Evolutionary conservation across 768 basidiomycete genomes (phyloP).

Genomic region (Daedaleopsis sinensis): DNA sequence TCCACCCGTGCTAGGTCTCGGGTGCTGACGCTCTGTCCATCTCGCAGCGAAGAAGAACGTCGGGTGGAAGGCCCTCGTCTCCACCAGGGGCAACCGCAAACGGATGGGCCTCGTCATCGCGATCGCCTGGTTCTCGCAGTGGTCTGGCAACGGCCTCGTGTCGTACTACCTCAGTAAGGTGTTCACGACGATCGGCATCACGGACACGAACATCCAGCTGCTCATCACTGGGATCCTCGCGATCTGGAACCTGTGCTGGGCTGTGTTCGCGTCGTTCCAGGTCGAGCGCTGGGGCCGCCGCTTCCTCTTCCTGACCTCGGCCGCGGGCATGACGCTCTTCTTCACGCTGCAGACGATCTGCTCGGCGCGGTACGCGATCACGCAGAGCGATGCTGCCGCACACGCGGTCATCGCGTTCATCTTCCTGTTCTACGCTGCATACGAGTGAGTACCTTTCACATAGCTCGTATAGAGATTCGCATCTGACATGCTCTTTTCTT

Average conservation of each 20-base stretch:
- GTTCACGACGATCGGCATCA: constrained; percentile 69
- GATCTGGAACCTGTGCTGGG: constrained; percentile 78
- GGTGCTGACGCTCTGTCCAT: neutral
- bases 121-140: constrained; percentile 83
- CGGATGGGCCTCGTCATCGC: constrained; percentile 79
- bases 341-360: constrained; percentile 72
- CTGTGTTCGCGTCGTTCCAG: constrained; percentile 55
- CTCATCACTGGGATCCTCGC: constrained; percentile 85
- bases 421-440: constrained; percentile 79
- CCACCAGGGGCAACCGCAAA: constrained; percentile 70
- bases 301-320: constrained; percentile 67
- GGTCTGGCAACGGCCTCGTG: constrained; percentile 85
- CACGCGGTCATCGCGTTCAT: constrained; percentile 83
- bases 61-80: constrained; percentile 71
- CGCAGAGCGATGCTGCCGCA: constrained; percentile 46
- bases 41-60: constrained; percentile 52
- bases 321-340: constrained; percentile 61
- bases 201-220: constrained; percentile 61
- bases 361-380: constrained; percentile 56
- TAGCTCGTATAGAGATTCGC: neutral
- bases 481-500: neutral
- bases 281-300: constrained; percentile 73
- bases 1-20: neutral
- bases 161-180: constrained; percentile 82
- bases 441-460: constrained; percentile 63